A percentile compares a stretch with the other conserved stretches of the same genome.
Evolutionary conservation across 23 red algal genomes (phyloP).

Genomic region (Gracilaria gracilis): DNA sequence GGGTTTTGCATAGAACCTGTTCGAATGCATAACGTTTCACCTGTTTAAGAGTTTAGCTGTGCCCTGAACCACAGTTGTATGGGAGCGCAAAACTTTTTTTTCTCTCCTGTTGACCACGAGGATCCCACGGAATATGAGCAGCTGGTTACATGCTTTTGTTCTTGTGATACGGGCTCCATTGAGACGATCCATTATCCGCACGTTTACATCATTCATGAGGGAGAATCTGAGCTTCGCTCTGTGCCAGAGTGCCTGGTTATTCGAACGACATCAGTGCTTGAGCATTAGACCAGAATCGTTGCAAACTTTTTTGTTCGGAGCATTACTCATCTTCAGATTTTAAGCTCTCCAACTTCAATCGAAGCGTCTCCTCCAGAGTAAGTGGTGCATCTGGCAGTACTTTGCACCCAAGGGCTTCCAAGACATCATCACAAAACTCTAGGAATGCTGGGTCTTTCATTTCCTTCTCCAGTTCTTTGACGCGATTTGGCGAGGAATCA

Average conservation of each 20-base stretch:
- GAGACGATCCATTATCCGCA: too few relatives aligned
- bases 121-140: too few relatives aligned
- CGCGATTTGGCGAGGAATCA: slow-evolving; percentile 38
- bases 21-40: too few relatives aligned
- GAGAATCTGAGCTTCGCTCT: not conserved
- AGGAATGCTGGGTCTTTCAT: slow-evolving; percentile 72
- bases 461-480: slow-evolving; percentile 35
- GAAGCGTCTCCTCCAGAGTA: slow-evolving; percentile 26
- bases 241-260: not conserved
- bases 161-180: too few relatives aligned
- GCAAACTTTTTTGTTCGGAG: not conserved
- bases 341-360: not conserved
- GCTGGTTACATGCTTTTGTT: too few relatives aligned
- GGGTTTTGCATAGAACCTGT: too few relatives aligned
- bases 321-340: slow-evolving; percentile 12
- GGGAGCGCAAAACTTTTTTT: too few relatives aligned
- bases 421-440: slow-evolving; percentile 59
- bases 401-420: slow-evolving; percentile 43
- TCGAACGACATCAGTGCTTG: not conserved
- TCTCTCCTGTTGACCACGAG: too few relatives aligned
- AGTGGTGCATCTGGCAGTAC: not conserved
- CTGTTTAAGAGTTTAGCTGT: too few relatives aligned
- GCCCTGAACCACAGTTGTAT: too few relatives aligned
- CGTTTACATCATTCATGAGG: too few relatives aligned
- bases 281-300: not conserved